These are phyloP conservation scores for Geranium rotundifolium DNA, from an alignment of 345 rosid genomes.

Conservation along the genomic window DNA sequence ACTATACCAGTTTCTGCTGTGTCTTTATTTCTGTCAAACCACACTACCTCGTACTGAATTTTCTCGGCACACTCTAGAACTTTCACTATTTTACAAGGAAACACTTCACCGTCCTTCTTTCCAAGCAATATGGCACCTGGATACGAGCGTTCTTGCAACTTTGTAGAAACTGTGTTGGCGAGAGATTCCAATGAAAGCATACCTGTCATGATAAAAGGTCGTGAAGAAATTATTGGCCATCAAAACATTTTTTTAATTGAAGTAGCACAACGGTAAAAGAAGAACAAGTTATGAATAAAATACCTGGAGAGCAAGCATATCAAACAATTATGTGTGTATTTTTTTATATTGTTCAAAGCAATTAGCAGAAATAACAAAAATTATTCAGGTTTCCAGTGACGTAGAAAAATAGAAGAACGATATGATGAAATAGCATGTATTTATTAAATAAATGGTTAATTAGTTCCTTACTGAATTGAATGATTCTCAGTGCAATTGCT, in stretches of 20 bases:
- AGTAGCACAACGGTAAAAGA: too few relatives aligned
- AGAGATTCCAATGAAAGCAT: constrained; percentile 80
- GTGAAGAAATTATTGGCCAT: too few relatives aligned
- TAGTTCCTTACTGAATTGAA: constrained; percentile 67
- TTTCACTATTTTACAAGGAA: constrained; percentile 56
- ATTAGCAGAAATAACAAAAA: too few relatives aligned
- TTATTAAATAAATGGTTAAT: background rate
- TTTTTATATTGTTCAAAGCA: too few relatives aligned
- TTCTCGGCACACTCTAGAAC: constrained; percentile 25
- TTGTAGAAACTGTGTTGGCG: constrained; percentile 45
- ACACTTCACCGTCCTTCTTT: constrained; percentile 36
- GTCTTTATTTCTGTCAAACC: constrained; percentile 57
- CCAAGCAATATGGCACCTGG: constrained; percentile 63
- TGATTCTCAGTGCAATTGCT: constrained; percentile 47
- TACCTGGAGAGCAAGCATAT: too few relatives aligned
- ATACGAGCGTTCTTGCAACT: constrained; percentile 45
- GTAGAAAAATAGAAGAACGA: background rate
- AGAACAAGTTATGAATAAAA: too few relatives aligned
- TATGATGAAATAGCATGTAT: background rate
- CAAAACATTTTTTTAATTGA: too few relatives aligned
- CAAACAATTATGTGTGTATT: too few relatives aligned
- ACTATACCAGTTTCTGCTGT: constrained; percentile 35
- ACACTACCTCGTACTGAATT: constrained; percentile 48
- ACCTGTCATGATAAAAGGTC: constrained; percentile 36
- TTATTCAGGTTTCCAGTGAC: too few relatives aligned